These are phyloP conservation scores for Candida mesenterica DNA, from an alignment of 1,139 yeast genomes.

Conservation along the genomic window DNA sequence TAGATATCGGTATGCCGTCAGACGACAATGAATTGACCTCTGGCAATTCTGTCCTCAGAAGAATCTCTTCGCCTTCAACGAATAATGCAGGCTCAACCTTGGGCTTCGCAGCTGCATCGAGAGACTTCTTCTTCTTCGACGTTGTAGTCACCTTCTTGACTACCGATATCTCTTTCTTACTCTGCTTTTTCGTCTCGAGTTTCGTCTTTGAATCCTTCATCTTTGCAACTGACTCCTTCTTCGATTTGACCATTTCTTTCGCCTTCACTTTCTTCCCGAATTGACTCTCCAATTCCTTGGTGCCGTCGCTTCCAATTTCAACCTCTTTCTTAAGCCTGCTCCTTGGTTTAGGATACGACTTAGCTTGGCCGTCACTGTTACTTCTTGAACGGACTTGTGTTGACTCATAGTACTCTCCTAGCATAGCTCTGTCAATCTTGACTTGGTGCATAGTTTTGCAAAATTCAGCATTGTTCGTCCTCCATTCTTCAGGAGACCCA, in stretches of 20 bases:
- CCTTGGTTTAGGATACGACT: slow-evolving; percentile 2
- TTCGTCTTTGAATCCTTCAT: background rate
- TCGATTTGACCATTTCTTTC: background rate
- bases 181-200: background rate
- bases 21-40: no score
- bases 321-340: slow-evolving; percentile 7
- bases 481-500: slow-evolving; percentile 25
- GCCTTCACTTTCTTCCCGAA: background rate
- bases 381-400: background rate
- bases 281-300: background rate
- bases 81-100: slow-evolving; percentile 14
- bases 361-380: background rate
- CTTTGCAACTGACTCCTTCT: background rate
- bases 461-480: slow-evolving; percentile 15
- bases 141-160: no score
- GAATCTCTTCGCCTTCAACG: slow-evolving; percentile 1
- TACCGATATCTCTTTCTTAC: no score
- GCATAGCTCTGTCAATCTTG: slow-evolving; percentile 8
- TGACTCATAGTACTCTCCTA: slow-evolving; percentile 3
- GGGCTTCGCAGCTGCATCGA: slow-evolving; percentile 13
- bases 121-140: background rate
- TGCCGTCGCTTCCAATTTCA: slow-evolving; percentile 1
- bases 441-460: slow-evolving; percentile 16
- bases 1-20: no score
- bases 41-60: slow-evolving; percentile 1